Evolutionary conservation across 257 asterid species (phyloP).

Genomic region (Ophiorrhiza pumila): DNA sequence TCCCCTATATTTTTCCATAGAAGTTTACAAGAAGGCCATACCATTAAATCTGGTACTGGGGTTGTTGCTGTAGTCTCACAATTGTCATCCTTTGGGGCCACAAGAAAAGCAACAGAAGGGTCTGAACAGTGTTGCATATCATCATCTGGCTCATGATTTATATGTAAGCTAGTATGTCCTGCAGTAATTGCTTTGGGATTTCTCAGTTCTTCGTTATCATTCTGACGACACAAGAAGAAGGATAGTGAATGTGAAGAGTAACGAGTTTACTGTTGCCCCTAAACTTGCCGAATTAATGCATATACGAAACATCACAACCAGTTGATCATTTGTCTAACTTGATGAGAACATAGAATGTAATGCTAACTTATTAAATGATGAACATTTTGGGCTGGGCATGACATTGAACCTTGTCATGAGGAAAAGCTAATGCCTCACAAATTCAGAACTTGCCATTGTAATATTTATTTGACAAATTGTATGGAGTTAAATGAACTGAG

Average conservation of each 20-base stretch:
- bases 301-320: not conserved
- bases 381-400: not conserved
- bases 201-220: conserved; percentile 24
- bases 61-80: conserved; percentile 29
- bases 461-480: not conserved
- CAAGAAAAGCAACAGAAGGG: conserved; percentile 25
- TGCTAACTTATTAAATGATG: not conserved
- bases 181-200: conserved; percentile 30
- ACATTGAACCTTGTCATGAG: not conserved
- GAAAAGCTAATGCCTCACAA: not conserved
- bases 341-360: not conserved
- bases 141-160: conserved; percentile 26
- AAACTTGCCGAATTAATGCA: not conserved
- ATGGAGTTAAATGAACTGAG: not conserved
- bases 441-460: not conserved
- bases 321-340: not conserved
- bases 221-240: conserved; percentile 32
- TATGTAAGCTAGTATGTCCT: conserved; percentile 27
- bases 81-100: conserved; percentile 19
- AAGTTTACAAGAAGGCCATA: conserved; percentile 20
- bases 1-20: not conserved
- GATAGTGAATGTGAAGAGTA: not conserved
- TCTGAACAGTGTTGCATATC: conserved; percentile 23
- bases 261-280: not conserved
- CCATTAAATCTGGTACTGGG: conserved; percentile 62